Evolutionary conservation across 495 filamentous ascomycete genomes (phyloP).

Genomic region (Stereocaulon alpinum): DNA sequence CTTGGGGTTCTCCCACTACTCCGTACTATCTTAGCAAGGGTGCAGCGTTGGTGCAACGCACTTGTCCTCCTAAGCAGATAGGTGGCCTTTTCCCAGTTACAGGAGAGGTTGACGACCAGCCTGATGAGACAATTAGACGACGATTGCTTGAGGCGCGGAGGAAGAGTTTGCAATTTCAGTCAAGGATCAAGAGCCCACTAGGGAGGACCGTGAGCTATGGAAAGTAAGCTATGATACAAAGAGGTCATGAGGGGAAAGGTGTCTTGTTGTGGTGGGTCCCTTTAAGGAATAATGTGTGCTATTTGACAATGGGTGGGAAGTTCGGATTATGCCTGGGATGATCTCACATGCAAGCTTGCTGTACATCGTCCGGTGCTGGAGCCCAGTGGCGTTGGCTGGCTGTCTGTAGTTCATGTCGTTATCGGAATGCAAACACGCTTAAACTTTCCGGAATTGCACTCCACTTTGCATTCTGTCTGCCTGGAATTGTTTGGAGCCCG

Average conservation of each 20-base stretch:
- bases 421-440: no score
- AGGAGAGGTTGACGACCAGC: conserved; percentile 26
- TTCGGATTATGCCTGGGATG: background rate
- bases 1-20: conserved; percentile 43
- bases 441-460: background rate
- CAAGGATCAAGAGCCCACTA: conserved; percentile 67
- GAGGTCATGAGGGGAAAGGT: no score
- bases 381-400: background rate
- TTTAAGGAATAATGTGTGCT: background rate
- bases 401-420: background rate
- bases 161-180: conserved; percentile 76
- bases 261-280: background rate
- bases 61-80: conserved; percentile 60
- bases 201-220: conserved; percentile 32
- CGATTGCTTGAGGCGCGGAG: conserved; percentile 63
- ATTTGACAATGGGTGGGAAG: background rate
- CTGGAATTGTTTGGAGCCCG: no score
- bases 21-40: conserved; percentile 47
- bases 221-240: conserved; percentile 11
- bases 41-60: conserved; percentile 50
- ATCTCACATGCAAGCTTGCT: background rate
- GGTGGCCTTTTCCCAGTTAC: conserved; percentile 33
- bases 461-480: no score
- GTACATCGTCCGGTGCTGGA: background rate
- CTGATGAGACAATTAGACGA: conserved; percentile 44